A percentile compares a stretch with the other conserved stretches of the same genome.
phyloP scores from a whole-genome alignment of 2,329 filamentous ascomycete genomes.

The Neopestalotiopsis rosae region DNA sequence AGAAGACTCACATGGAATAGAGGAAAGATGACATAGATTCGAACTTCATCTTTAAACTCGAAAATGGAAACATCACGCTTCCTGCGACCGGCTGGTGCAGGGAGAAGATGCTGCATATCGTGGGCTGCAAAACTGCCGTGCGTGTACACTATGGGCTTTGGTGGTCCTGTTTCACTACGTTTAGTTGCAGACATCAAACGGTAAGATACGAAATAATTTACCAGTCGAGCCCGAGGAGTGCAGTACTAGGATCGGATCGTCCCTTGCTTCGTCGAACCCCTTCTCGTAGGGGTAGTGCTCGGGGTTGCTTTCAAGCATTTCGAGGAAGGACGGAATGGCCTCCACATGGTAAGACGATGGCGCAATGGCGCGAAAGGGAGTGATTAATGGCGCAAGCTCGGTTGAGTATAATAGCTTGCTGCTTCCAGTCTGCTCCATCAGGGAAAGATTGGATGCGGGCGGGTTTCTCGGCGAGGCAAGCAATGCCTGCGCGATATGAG shows the following conservation, averaged over 20 bases:
- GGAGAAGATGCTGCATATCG: constrained; percentile 19
- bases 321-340: constrained; percentile 25
- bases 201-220: too few species aligned
- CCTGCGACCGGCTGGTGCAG: constrained; percentile 4
- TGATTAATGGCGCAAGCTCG: constrained; percentile 24
- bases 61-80: constrained; percentile 1
- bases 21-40: constrained; percentile 28
- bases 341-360: not conserved
- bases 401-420: constrained; percentile 25
- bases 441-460: constrained; percentile 22
- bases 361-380: constrained; percentile 10
- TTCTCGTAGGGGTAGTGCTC: constrained; percentile 25
- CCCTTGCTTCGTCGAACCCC: constrained; percentile 25
- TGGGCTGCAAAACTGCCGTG: constrained; percentile 14
- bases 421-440: constrained; percentile 26
- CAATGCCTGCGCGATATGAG: constrained; percentile 22
- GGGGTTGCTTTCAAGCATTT: constrained; percentile 25
- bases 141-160: constrained; percentile 21
- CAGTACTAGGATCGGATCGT: constrained; percentile 29
- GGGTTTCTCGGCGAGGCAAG: constrained; percentile 31
- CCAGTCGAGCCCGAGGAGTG: constrained; percentile 34
- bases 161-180: constrained; percentile 14
- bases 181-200: too few species aligned
- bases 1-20: constrained; percentile 28
- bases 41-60: constrained; percentile 20